Conservation (phyloP, 805 yeast species). For the Zygotorulaspora danielsina region DNA sequence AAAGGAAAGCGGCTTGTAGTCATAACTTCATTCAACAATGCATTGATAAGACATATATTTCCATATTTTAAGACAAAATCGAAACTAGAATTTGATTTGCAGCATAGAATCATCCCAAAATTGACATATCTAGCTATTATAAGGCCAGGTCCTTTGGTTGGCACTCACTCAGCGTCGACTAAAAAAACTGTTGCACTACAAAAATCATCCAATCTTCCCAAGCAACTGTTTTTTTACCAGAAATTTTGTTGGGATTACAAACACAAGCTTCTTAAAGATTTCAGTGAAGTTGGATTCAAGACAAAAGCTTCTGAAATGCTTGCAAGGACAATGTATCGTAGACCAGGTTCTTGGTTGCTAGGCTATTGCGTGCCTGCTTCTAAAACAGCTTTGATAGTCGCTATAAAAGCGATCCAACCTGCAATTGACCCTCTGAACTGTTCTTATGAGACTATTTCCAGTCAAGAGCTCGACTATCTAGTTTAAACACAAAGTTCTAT, state of each 20-base stretch:
- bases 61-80: conserved; percentile 23
- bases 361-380: conserved; percentile 28
- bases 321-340: conserved; percentile 22
- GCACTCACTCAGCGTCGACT: conserved; percentile 18
- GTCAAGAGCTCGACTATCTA: conserved; percentile 21
- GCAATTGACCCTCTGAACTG: conserved; percentile 3
- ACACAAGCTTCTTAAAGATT: conserved; percentile 10
- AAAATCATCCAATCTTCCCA: conserved; percentile 6
- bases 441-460: conserved; percentile 18
- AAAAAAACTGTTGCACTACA: conserved; percentile 3
- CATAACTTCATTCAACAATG: conserved; percentile 26
- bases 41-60: conserved; percentile 14
- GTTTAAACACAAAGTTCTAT: neutral
- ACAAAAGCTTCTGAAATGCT: conserved; percentile 21
- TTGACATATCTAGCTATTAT: conserved; percentile 17
- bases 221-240: conserved; percentile 11
- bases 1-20: conserved; percentile 19
- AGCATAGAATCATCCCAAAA: conserved; percentile 8
- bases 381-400: conserved; percentile 20
- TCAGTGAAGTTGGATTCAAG: conserved; percentile 14
- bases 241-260: conserved; percentile 16
- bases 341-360: conserved; percentile 21
- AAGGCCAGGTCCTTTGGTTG: conserved; percentile 33
- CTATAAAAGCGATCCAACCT: conserved; percentile 14
- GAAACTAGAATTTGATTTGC: conserved; percentile 20